These are phyloP conservation scores for Limnomonas spitsbergensis DNA, from an alignment of 139 green algal species.

Conservation along the genomic window DNA sequence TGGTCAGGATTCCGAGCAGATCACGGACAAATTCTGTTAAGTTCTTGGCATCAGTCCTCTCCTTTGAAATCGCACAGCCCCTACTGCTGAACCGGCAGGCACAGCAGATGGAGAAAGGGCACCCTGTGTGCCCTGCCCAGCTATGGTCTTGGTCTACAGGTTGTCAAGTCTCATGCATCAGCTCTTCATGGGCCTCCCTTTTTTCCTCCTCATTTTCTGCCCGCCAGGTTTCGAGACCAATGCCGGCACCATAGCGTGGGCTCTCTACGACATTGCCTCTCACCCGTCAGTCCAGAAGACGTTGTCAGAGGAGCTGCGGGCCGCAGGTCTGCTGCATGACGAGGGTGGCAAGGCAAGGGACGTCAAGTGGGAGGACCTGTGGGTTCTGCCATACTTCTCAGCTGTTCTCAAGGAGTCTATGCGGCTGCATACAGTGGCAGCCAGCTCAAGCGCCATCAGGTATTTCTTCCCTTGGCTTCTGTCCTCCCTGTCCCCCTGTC, in stretches of 20 bases:
- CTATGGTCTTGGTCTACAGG: background rate
- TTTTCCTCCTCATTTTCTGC: background rate
- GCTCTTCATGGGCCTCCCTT: background rate
- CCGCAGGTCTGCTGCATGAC: background rate
- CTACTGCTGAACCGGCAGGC: background rate
- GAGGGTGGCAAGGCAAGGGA: background rate
- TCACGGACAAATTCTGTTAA: background rate
- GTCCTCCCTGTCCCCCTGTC: background rate
- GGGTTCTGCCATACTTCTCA: background rate
- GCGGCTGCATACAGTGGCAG: background rate
- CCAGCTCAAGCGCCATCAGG: background rate
- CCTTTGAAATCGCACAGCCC: background rate
- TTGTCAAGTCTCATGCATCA: background rate
- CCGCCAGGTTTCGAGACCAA: background rate
- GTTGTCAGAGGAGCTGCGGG: background rate
- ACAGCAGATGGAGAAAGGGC: background rate
- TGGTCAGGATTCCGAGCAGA: no score
- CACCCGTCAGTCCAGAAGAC: background rate
- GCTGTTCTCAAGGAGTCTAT: conserved; percentile 8
- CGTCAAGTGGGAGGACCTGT: background rate
- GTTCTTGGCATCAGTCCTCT: background rate
- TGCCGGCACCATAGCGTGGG: background rate
- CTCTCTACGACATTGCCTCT: conserved; percentile 8
- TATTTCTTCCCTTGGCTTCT: background rate
- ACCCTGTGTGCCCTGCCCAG: background rate